Evolutionary conservation across 441 rosid species (phyloP), one percentile per base, ranked within the genome.

Genomic region (Populus hybrid): DNA sequence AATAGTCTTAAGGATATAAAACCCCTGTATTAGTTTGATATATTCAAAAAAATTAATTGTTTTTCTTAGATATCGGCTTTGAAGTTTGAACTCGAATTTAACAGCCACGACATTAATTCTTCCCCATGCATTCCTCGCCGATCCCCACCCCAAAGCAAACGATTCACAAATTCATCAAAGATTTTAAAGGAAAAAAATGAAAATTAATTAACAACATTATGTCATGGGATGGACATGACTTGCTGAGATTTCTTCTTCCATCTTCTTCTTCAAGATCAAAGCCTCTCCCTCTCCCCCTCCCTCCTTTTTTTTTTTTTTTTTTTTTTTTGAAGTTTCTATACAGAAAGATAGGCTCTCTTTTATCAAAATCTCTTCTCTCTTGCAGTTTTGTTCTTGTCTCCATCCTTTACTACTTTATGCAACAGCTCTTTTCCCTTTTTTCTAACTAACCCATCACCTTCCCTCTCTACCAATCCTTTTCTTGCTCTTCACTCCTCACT

Each of bases 401-500:
- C 18, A 65, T 69, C 11, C 8, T 32, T 69, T 16, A 32, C 26
- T 35, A 40, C 23, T 50, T 36, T 18, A 35, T 36, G 0, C 21
- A 70, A 46, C 30, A 36, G 7, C 26, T 70, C 57, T 18, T 70
- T 40, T 8, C 6, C 59, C n/a, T 50, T 38, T 38, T 70, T 50
- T 16, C 70, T 30, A 26, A 26, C 70, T 67, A 26, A 26, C 73
- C 59, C 4, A 3, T 30, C 32, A 30, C 32, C 66, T 8, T n/a
- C 19, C 16, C 21, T 30, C 18, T 6, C 16, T 69, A 3, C 7
- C 9, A 9, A 21, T 72, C 35, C 10, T 50, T 72, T 28, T 35
- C 82, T 79, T 70, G 50, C 67, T 28, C 9, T 75, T 26, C 35
- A 46, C 78, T 64, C 73, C 32, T 50, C 19, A 63, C 10, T 24